Conservation (phyloP, 768 basidiomycete genomes). For the Rhizopogon sp. region DNA sequence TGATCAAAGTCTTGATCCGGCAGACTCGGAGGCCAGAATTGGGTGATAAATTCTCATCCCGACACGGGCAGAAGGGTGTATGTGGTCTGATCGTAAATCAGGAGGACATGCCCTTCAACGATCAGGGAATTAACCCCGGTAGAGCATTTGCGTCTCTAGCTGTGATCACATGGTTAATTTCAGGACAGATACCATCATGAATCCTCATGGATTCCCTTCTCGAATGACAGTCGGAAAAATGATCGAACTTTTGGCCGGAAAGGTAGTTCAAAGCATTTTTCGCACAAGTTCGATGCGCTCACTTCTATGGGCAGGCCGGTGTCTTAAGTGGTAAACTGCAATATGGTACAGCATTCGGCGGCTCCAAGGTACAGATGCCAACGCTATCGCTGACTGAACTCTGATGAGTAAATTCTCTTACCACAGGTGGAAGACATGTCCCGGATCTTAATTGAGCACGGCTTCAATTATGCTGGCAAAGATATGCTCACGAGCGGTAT, state of each 20-base stretch:
- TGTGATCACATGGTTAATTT: slow-evolving; percentile 9
- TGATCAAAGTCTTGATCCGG: slow-evolving; percentile 96
- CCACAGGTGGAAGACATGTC: slow-evolving; percentile 95
- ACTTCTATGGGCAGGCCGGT: slow-evolving; percentile 58
- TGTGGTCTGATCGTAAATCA: slow-evolving; percentile 99
- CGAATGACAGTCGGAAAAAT: slow-evolving; percentile 99
- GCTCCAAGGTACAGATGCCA: slow-evolving; percentile 68
- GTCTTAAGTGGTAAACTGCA: slow-evolving; percentile 86
- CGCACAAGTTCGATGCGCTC: not conserved
- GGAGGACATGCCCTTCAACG: slow-evolving; percentile 99
- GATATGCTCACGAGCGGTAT: slow-evolving; percentile 99
- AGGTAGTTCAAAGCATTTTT: slow-evolving; percentile 40
- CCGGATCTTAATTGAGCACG: slow-evolving; percentile 87
- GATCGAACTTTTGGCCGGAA: slow-evolving; percentile 96
- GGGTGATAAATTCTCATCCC: slow-evolving; percentile 97
- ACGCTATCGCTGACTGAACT: not conserved
- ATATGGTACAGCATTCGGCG: slow-evolving; percentile 96
- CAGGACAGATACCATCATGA: slow-evolving; percentile 94
- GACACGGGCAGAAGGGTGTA: slow-evolving; percentile 99
- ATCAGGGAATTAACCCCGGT: slow-evolving; percentile 93
- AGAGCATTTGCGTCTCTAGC: slow-evolving; percentile 14
- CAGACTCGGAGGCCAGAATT: slow-evolving; percentile 96
- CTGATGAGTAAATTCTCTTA: slow-evolving; percentile 5
- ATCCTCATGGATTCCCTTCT: slow-evolving; percentile 98
- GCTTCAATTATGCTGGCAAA: slow-evolving; percentile 98